Base-by-base conservation (phyloP, 805 yeast genomes). In the Candida morakotiae region DNA sequence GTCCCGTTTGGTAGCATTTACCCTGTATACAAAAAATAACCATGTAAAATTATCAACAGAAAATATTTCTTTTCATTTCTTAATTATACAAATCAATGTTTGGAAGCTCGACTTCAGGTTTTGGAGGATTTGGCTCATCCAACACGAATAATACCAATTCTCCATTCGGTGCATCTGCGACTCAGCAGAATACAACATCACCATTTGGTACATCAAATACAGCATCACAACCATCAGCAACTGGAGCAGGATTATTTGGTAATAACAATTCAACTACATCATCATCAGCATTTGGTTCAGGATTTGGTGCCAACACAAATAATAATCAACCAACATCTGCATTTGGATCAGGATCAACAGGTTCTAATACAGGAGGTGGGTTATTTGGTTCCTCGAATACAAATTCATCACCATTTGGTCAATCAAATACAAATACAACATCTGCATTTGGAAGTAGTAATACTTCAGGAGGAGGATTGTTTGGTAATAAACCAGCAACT, bases 41-140 rank as follows among this genome's bases (percentile, higher is more conserved):
- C n/a, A n/a, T n/a, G n/a, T n/a, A 10, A 5, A 23, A 35, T 4
- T 20, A 35, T 13, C 29, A 35, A 21, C 19, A 35, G 34, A 30
- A 31, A 35, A 35, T 28, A 8, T 29, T 31, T 29, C 10, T 7
- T 21, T 21, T 13, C 20, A 17, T 10, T 31, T 15, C 29, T 2
- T 17, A 15, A 19, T 28, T 26, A 35, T 16, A 22, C 30, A 19
- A 29, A 10, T 17, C 14, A 65, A 50, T 75, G 79, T 75, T 75
- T 62, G 77, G 79, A 32, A 53, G 72, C 33, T 49, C 69, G 16
- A 57, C 65, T 10, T 64, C 75, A 32, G 80, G 80, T 14, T 75
- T 75, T 52, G 79, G 79, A 9, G 79, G 79, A 21, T 70, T 65
- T 45, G 64, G 67, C 22, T 35, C 45, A 22, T 35, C 45, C 15